These are phyloP conservation scores for Cyclostephanos tholiformis DNA, from an alignment of 108 stramenopile genomes.

Conservation along the genomic window DNA sequence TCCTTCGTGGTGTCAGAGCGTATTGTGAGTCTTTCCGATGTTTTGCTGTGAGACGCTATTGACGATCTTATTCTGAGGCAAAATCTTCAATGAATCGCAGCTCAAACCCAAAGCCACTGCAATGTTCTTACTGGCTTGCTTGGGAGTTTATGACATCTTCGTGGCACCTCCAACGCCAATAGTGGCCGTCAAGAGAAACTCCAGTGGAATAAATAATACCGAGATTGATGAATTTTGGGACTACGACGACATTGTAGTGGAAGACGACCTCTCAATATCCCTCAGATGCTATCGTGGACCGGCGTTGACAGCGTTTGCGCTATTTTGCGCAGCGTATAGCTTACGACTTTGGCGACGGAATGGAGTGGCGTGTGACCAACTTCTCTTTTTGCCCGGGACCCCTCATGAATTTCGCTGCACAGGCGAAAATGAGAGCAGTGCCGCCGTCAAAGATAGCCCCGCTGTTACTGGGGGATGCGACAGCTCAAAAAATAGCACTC, in stretches of 20 bases:
- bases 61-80: neutral
- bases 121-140: slow-evolving; percentile 35
- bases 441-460: neutral
- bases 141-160: slow-evolving; percentile 49
- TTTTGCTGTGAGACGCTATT: neutral
- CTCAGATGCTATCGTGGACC: slow-evolving; percentile 67
- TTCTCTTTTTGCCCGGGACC: slow-evolving; percentile 88
- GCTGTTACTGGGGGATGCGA: neutral
- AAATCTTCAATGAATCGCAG: slow-evolving; percentile 5
- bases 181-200: neutral
- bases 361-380: slow-evolving; percentile 87
- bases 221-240: slow-evolving; percentile 27
- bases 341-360: slow-evolving; percentile 85
- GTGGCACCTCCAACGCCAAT: slow-evolving; percentile 38
- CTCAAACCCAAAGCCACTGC: slow-evolving; percentile 55
- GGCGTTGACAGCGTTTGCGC: slow-evolving; percentile 71
- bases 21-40: slow-evolving; percentile 23
- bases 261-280: slow-evolving; percentile 49
- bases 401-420: slow-evolving; percentile 50
- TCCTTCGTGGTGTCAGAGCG: slow-evolving; percentile 58
- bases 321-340: slow-evolving; percentile 78
- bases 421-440: slow-evolving; percentile 3
- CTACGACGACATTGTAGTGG: slow-evolving; percentile 19
- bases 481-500: slow-evolving; percentile 1
- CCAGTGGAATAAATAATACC: neutral